Evolutionary conservation across 345 rosid species (phyloP), one percentile per base, ranked within the genome.

Genomic region (Eucalyptus pauciflora): DNA sequence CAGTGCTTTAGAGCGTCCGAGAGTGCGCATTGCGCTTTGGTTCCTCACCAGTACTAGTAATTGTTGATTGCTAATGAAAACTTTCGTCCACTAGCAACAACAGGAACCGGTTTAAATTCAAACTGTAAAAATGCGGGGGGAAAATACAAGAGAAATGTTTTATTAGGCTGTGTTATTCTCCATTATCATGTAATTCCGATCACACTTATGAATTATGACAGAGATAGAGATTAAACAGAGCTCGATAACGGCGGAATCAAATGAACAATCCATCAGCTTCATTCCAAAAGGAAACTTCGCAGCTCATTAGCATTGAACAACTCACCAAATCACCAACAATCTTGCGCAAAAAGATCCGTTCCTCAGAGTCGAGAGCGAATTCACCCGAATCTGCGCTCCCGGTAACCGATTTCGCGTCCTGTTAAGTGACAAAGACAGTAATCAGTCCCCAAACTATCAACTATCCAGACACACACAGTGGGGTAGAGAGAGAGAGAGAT

Each of bases 251-350:
- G 83, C 14, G 0, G 27, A 37, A 76, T 41, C 43, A 76, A 76
- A 41, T 60, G 31, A 54, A 87, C 50, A 56, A 56, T 43, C 25
- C 50, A 45, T 49, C 50, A 31, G 85, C 86, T 29, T 33, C 86
- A 22, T 69, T 69, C 46, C 45, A 49, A 88, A 88, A 16, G 89
- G 46, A 88, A 16, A 81, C 41, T 17, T 33, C 31, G 3, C 3
- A 20, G 18, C 17, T 86, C 15, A 48, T n/a, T 37, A 41, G 18
- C 41, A 43, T 46, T 25, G 76, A 85, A 27, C 29, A 56, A 85
- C 91, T 92, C 91, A 96, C 99, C 94, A 95, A 90, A 88, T 93
- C 92, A 31, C 92, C 90, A n/a, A 94, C 85, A 62, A 93, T 87
- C 67, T 89, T 87, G 85, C 89, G 88, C 88, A 95, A 87, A 92